phyloP scores from a whole-genome alignment of 108 stramenopile species.

The Skeletonema tropicum region DNA sequence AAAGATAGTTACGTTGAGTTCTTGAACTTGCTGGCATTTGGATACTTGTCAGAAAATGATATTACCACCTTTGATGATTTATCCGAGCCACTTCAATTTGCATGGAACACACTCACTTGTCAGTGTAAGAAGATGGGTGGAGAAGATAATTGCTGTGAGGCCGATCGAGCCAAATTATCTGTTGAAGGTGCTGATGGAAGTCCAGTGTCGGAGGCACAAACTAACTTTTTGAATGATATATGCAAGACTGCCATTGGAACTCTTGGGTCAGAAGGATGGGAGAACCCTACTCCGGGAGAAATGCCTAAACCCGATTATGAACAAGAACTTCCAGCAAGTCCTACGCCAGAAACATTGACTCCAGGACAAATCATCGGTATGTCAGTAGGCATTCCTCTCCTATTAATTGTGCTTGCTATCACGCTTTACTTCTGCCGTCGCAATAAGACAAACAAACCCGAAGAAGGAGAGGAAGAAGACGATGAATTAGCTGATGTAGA shows the following conservation, averaged over 20 bases:
- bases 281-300: not conserved
- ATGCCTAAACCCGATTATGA: not conserved
- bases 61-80: not conserved
- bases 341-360: not conserved
- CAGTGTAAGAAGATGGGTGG: not conserved
- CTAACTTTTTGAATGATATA: not conserved
- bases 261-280: not conserved
- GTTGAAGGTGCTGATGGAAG: not conserved
- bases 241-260: not conserved
- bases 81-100: not conserved
- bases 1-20: not conserved
- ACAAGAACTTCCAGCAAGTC: not conserved
- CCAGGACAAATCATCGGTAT: not conserved
- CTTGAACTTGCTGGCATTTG: constrained; percentile 3
- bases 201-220: not conserved
- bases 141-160: not conserved
- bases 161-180: not conserved
- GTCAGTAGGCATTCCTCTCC: not conserved
- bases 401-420: not conserved
- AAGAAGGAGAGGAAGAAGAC: not conserved
- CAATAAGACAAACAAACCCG: not conserved
- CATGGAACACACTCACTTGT: not conserved
- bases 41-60: not conserved
- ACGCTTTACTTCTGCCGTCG: not conserved
- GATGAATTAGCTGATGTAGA: not conserved